Evolutionary conservation across 495 filamentous ascomycete genomes (phyloP).

Genomic region (Hypoxylon subgilvum): DNA sequence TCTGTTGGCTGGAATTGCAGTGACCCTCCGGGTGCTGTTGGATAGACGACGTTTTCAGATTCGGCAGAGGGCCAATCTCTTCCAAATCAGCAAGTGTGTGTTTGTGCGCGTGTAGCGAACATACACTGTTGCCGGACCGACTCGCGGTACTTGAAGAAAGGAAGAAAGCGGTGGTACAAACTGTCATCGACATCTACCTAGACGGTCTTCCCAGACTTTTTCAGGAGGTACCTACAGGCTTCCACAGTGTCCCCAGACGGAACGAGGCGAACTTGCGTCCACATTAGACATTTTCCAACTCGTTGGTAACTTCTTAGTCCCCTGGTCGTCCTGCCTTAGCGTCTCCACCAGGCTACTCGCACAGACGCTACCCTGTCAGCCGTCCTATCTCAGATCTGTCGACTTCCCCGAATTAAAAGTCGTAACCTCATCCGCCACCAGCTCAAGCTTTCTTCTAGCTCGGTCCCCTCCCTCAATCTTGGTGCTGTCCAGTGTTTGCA

Average conservation of each 20-base stretch:
- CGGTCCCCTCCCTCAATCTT: constrained; percentile 10
- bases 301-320: constrained; percentile 37
- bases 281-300: constrained; percentile 35
- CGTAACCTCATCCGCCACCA: constrained; percentile 26
- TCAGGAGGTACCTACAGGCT: constrained; percentile 11
- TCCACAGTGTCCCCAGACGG: constrained; percentile 2
- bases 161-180: constrained; percentile 20
- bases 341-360: constrained; percentile 37
- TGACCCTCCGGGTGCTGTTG: too few relatives aligned
- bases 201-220: too few relatives aligned
- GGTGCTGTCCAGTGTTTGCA: constrained; percentile 1
- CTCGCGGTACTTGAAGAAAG: constrained; percentile 13
- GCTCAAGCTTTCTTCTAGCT: constrained; percentile 14
- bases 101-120: too few relatives aligned
- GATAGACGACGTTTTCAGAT: constrained; percentile 6
- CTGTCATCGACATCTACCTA: not conserved
- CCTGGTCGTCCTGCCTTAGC: constrained; percentile 30
- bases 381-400: constrained; percentile 23
- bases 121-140: constrained; percentile 19
- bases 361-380: constrained; percentile 31
- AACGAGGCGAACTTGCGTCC: constrained; percentile 19
- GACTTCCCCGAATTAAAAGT: constrained; percentile 26
- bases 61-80: constrained; percentile 5
- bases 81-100: too few relatives aligned
- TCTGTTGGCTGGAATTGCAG: too few relatives aligned